Base-by-base conservation (phyloP, 1,139 yeast species). In the Candida sanyaensis region DNA sequence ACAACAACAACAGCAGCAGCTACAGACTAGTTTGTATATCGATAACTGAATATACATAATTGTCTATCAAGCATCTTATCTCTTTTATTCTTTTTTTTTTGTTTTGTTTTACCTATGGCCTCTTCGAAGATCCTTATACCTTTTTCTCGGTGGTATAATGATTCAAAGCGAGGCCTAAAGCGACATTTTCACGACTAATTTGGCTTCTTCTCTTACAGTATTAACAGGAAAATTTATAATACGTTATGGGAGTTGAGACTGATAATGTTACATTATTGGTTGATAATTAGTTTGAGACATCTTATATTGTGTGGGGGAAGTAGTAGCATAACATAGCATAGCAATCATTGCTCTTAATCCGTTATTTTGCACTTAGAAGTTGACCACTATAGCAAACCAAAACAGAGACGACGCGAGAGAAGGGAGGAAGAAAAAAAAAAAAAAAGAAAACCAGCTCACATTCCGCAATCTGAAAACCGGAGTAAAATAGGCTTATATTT, bases 131-230 rank as follows among this genome's bases (percentile, higher is more conserved):
- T 81, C 78, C 77, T 63, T 73, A 69, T 65, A 71, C 77, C 78
- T 69, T 64, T 43, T 61, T 55, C n/a, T 69, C 63, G 77, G 26
- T 81, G 82, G 84, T 73, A 63, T 75, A 68, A 66, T 69, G 84
- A 81, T 81, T 82, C 87, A 82, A 82, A 82, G 84, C 83, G 86
- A 78, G 69, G 86, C 85, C 86, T 61, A 82, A 77, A 82, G 51
- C 32, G 49, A 61, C 34, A 26, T 11, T 17, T 17, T 58, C 63
- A 67, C 64, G 54, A 52, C 65, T 64, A 62, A 60, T 60, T 63
- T 62, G 56, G 65, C 59, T 54, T 59, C 53, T 59, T 55, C 54
- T 46, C 42, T 39, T 39, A 38, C 34, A 28, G 45, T 42, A 42
- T 45, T 38, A 41, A 17, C 26, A 34, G 37, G 40, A 28, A 42